Conservation (phyloP, 345 rosid species). For the Punica granatum region DNA sequence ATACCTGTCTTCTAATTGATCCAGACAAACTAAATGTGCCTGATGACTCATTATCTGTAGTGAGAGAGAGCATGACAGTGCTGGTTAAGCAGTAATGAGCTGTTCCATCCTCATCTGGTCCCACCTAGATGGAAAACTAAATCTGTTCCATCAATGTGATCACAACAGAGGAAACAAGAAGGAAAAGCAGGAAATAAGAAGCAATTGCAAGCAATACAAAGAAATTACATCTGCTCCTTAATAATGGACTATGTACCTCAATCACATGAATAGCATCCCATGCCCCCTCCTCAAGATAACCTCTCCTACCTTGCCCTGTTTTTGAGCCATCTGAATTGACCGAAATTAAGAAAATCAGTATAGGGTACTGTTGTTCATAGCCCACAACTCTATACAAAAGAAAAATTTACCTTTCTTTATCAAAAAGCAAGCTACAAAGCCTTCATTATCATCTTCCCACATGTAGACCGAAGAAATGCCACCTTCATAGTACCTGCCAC, state of each 20-base stretch:
- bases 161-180: neutral
- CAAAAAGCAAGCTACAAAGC: constrained; percentile 88
- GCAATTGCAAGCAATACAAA: neutral
- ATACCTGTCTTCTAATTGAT: constrained; percentile 92
- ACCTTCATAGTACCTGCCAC: constrained; percentile 90
- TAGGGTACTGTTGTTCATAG: neutral
- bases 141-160: constrained; percentile 2
- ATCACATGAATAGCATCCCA: constrained; percentile 99
- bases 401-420: constrained; percentile 91
- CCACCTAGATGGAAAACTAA: constrained; percentile 46
- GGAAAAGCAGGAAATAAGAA: neutral
- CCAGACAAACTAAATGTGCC: constrained; percentile 91
- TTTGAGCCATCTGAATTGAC: constrained; percentile 71
- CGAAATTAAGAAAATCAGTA: constrained; percentile 5
- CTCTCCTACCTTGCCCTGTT: constrained; percentile 88
- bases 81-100: constrained; percentile 90
- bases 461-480: constrained; percentile 94
- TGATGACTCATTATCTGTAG: constrained; percentile 67
- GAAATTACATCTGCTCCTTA: neutral
- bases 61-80: constrained; percentile 88
- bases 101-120: constrained; percentile 74
- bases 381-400: too few species aligned
- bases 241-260: constrained; percentile 39
- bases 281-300: constrained; percentile 89
- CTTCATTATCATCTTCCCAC: constrained; percentile 96